Percentiles rank a stretch among this genome's conserved stretches.
Evolutionary conservation across 352 stramenopile genomes (phyloP).

Genomic region (Phytophthora megakarya): DNA sequence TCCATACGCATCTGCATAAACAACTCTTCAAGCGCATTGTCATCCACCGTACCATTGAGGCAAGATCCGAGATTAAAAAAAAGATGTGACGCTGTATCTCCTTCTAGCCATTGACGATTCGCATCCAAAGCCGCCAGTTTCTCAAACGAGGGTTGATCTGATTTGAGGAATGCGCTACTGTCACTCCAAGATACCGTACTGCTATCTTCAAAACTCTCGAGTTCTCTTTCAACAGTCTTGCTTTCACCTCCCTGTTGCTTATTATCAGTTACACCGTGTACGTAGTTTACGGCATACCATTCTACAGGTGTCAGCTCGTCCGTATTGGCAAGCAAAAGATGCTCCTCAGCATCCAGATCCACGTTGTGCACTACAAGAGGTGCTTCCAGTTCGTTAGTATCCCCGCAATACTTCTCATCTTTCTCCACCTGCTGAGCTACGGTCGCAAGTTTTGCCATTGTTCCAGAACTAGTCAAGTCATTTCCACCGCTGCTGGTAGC

Average conservation of each 20-base stretch:
- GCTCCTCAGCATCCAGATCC: conserved; percentile 80
- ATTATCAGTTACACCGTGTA: conserved; percentile 67
- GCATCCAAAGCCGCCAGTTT: conserved; percentile 38
- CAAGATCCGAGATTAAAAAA: conserved; percentile 40
- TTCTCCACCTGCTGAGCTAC: conserved; percentile 48
- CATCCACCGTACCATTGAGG: conserved; percentile 10
- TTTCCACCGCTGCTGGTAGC: conserved; percentile 40
- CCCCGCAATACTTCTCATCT: conserved; percentile 53
- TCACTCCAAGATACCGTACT: conserved; percentile 12
- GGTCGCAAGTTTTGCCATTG: conserved; percentile 36
- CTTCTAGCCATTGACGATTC: conserved; percentile 49
- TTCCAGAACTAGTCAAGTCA: conserved; percentile 24
- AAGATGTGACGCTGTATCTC: conserved; percentile 43
- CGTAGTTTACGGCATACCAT: conserved; percentile 85
- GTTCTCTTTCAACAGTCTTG: conserved; percentile 21
- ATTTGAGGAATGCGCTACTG: conserved; percentile 25
- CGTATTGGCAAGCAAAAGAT: conserved; percentile 80
- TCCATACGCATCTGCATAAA: conserved; percentile 58
- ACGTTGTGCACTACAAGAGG: conserved; percentile 63
- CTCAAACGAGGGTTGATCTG: conserved; percentile 52
- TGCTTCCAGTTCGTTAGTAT: conserved; percentile 43
- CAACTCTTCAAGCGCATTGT: conserved; percentile 45
- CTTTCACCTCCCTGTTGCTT: conserved; percentile 37
- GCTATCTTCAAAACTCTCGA: conserved; percentile 27
- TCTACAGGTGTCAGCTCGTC: conserved; percentile 85